These are phyloP conservation scores for Saturnispora gosingensis DNA, from an alignment of 805 yeast species.

Conservation along the genomic window DNA sequence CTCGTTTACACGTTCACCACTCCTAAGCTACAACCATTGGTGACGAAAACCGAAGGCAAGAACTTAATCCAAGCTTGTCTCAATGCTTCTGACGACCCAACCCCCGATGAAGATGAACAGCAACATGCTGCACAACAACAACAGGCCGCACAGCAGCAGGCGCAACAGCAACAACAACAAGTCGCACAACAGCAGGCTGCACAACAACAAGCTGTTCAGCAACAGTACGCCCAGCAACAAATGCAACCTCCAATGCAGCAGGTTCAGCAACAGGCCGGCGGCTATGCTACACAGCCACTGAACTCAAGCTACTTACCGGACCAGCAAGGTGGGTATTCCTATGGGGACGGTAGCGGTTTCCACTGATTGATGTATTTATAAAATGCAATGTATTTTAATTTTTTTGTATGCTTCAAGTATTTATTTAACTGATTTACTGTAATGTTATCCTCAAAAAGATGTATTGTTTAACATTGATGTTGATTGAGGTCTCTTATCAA, in stretches of 20 bases:
- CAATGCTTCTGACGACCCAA: slow-evolving; percentile 88
- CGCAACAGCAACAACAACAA: slow-evolving; percentile 14
- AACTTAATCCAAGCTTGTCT: slow-evolving; percentile 93
- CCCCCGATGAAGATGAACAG: slow-evolving; percentile 47
- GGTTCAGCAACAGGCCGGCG: slow-evolving; percentile 11
- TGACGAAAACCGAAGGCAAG: slow-evolving; percentile 95
- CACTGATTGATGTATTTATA: slow-evolving; percentile 6
- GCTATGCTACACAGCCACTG: slow-evolving; percentile 1
- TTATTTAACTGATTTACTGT: background rate
- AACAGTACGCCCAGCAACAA: slow-evolving; percentile 18
- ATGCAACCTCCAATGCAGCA: slow-evolving; percentile 18
- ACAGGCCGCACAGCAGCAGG: slow-evolving; percentile 17
- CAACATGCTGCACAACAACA: slow-evolving; percentile 13
- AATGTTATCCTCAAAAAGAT: too few species aligned
- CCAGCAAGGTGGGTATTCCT: slow-evolving; percentile 9
- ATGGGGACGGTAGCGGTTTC: slow-evolving; percentile 13
- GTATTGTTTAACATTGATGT: too few species aligned
- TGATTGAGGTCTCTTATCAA: too few species aligned
- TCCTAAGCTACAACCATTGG: slow-evolving; percentile 97
- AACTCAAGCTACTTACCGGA: slow-evolving; percentile 6
- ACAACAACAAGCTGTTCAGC: slow-evolving; percentile 6
- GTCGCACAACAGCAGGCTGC: slow-evolving; percentile 19
- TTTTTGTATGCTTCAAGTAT: background rate
- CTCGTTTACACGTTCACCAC: slow-evolving; percentile 96
- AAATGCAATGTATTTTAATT: background rate